Evolutionary conservation across 192 early-diverging fungal species (phyloP).

Genomic region (Umbelopsis sp.): DNA sequence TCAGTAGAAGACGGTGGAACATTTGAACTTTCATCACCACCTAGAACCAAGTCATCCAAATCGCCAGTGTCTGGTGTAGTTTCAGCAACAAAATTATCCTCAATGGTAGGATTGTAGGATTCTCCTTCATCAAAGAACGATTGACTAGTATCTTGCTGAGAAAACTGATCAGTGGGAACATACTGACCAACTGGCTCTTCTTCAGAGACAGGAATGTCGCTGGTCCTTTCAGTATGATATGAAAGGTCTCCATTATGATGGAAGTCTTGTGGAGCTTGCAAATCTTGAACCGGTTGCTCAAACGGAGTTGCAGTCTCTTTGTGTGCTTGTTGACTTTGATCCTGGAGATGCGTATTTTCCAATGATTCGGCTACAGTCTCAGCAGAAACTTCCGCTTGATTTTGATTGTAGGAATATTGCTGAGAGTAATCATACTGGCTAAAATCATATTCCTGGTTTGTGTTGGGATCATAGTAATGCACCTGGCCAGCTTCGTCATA

Average conservation of each 20-base stretch:
- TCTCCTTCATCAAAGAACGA: neutral
- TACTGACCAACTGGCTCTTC: neutral
- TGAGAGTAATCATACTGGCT: constrained; percentile 19
- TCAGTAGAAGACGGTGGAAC: neutral
- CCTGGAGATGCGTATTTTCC: neutral
- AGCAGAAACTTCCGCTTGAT: neutral
- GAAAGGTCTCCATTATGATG: neutral
- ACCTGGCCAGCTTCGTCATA: constrained; percentile 37
- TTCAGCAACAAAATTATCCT: neutral
- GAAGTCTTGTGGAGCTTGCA: neutral
- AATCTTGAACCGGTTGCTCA: constrained; percentile 7
- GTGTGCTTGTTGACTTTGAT: neutral
- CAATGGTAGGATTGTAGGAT: neutral
- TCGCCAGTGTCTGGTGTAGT: neutral
- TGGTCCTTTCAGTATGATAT: neutral
- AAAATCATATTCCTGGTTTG: constrained; percentile 33
- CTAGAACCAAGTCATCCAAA: constrained; percentile 29
- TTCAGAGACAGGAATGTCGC: neutral
- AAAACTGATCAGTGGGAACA: neutral
- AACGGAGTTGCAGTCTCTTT: neutral
- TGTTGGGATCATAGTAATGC: constrained; percentile 41
- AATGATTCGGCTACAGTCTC: neutral
- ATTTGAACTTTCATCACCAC: neutral
- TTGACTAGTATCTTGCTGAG: neutral
- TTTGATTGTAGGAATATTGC: constrained; percentile 2